Base-by-base conservation (phyloP, 768 basidiomycete species). In the Pisolithus marmoratus region DNA sequence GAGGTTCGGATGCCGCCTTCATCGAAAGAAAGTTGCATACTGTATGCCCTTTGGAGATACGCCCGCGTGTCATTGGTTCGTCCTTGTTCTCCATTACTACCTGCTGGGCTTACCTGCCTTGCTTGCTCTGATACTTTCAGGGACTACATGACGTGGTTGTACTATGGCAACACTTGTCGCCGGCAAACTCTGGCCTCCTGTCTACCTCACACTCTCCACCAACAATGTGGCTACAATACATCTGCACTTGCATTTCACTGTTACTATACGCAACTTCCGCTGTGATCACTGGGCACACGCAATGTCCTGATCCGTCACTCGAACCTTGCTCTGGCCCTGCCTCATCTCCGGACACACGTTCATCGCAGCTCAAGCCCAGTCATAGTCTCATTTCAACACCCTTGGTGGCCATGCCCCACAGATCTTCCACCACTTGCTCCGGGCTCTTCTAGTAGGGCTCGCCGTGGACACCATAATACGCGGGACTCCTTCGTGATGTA, bases 401-500 rank as follows among this genome's bases (percentile, higher is more conserved):
- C 3, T 70, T 96, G 12, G 86, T 95, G 26, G 88, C 60, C 69
- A 79, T 52, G 81, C 90, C 1, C 90, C 91, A 0, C 91, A 68
- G 43, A 68, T 94, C 23, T 73, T 96, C 40, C 68, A 77, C 12
- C 59, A 72, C 2, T 60, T 85, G 15, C 66, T 75, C 5, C 71
- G 74, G 38, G 68, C 83, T 2, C 82, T 82, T 1, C 69, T 74
- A 12, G 44, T 94, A 0, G 79, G 74, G 79, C 74, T 52, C 72
- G 59, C 91, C 38, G 83, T 85, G 2, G 83, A 91, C 60, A 72
- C 72, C 1, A 63, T 89, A 49, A 85, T 95, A 5, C 76, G 89
- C 40, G 68, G 75, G 9, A 94, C 93, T 95, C 95, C 72, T 95
- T 93, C 61, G 76, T 44, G 92, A 94, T 71, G 88, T 86, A 55